Base-by-base conservation (phyloP, 1,139 yeast genomes). In the Chernovozyma sophiae-reginae region DNA sequence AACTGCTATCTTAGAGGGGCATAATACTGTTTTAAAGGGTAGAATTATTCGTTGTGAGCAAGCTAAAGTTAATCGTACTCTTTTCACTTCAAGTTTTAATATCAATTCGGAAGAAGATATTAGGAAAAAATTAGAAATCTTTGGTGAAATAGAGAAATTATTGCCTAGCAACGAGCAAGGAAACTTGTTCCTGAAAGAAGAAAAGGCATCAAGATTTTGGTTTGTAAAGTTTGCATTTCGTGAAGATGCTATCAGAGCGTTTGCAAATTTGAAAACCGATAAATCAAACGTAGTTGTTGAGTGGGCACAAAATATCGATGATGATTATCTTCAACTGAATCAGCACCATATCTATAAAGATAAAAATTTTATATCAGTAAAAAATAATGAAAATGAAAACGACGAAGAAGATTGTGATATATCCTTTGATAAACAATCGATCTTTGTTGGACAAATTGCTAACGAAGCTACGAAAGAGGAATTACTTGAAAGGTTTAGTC, bases 211-310 rank as follows among this genome's bases (percentile, higher is more conserved):
- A 16, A 66, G 62, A 35, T 74, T 75, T 30, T 89, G 96, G 95
- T 86, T 82, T 52, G 77, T 84, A 43, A 84, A 86, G 50, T 89
- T 81, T 62, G 87, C 79, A 1, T 87, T 77, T 53, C 77, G 97
- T 34, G 95, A 86, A 55, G 97, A 90, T 58, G 97, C 97, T 2
- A 86, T 87, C 35, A 72, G 82, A 49, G 95, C 96, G 0, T 89
- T 78, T 65, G 90, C 94, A 1, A 74, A 71, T 48, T 68, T 85
- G 43, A 73, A 83, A 42, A 69, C 74, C 26, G 68, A 65, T 33
- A 60, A 68, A 2, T 56, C 60, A 19, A 79, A 78, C 71, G 60
- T 64, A 27, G 85, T 82, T 29, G 85, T 82, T 29, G 87, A 83
- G 49, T 86, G 96, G 96, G 87, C 94, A 0, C 90, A 85, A 59